Evolutionary conservation across 2,329 filamentous ascomycete genomes (phyloP).

Genomic region (Ophiostoma perfectum): DNA sequence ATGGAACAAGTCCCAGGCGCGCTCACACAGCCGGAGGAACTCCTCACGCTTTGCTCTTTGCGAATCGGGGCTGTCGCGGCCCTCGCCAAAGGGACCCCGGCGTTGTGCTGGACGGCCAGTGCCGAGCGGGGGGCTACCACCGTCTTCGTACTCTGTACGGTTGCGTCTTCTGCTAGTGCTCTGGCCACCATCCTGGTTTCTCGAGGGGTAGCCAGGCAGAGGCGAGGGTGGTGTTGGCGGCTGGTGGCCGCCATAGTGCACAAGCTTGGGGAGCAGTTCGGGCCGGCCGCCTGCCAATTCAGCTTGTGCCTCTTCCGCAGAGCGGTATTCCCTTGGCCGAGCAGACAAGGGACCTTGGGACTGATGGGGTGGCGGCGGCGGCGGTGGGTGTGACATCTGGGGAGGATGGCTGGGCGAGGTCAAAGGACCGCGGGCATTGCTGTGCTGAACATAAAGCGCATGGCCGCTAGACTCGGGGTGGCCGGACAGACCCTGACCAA

Average conservation of each 20-base stretch:
- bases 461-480: constrained; percentile 51
- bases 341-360: constrained; percentile 46
- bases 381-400: constrained; percentile 30
- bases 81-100: constrained; percentile 70
- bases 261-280: constrained; percentile 84
- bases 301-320: constrained; percentile 90
- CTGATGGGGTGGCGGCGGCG: constrained; percentile 32
- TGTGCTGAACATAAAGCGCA: constrained; percentile 55
- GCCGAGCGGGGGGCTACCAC: constrained; percentile 76
- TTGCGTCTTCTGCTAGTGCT: constrained; percentile 66
- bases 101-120: constrained; percentile 59
- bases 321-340: constrained; percentile 81
- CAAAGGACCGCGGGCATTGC: constrained; percentile 62
- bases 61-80: constrained; percentile 75
- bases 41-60: constrained; percentile 85
- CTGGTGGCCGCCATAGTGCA: constrained; percentile 92
- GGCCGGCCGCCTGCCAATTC: constrained; percentile 86
- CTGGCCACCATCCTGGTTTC: constrained; percentile 43
- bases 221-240: constrained; percentile 87
- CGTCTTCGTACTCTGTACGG: constrained; percentile 90
- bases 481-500: constrained; percentile 69
- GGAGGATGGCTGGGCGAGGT: constrained; percentile 72
- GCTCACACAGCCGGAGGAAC: constrained; percentile 77
- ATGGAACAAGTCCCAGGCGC: constrained; percentile 96
- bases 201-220: constrained; percentile 45